Evolutionary conservation across 768 basidiomycete species (phyloP).

Genomic region (Terana coerulea): DNA sequence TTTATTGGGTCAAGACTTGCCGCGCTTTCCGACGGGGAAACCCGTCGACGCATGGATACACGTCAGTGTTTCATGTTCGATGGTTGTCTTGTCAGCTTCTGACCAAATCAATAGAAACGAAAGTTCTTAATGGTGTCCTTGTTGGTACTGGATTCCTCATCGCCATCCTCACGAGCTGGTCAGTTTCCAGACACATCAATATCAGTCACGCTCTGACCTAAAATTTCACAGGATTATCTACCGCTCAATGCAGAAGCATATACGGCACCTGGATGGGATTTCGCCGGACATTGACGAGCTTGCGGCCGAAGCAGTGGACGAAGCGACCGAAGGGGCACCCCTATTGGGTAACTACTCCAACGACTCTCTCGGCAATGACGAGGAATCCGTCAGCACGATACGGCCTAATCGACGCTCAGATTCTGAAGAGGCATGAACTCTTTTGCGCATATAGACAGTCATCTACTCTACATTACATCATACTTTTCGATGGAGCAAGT

Average conservation of each 20-base stretch:
- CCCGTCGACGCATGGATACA: constrained; percentile 71
- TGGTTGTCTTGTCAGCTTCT: not conserved
- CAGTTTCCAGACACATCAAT: constrained; percentile 24
- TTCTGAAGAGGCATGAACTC: too few species aligned
- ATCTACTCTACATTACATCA: constrained; percentile 3
- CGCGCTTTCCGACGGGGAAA: constrained; percentile 69
- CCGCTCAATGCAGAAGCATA: constrained; percentile 56
- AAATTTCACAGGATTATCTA: constrained; percentile 56
- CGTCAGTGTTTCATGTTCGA: constrained; percentile 37
- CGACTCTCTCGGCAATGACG: constrained; percentile 19
- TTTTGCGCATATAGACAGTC: not conserved
- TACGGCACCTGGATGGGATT: constrained; percentile 47
- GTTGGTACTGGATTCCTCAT: constrained; percentile 57
- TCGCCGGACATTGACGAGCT: constrained; percentile 48
- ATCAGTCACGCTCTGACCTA: constrained; percentile 8
- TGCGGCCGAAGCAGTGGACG: constrained; percentile 57
- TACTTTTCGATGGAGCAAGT: not conserved
- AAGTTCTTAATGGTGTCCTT: constrained; percentile 58
- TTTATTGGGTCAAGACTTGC: constrained; percentile 80
- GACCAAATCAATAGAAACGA: constrained; percentile 43
- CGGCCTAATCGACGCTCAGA: constrained; percentile 6
- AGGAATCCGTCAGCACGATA: constrained; percentile 1
- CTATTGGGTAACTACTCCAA: constrained; percentile 35
- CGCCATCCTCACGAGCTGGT: constrained; percentile 66
- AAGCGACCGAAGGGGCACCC: constrained; percentile 57